A percentile compares a stretch with the other conserved stretches of the same genome.
Evolutionary conservation across 495 filamentous ascomycete species (phyloP).

Genomic region (Hypomontagnella monticulosa): DNA sequence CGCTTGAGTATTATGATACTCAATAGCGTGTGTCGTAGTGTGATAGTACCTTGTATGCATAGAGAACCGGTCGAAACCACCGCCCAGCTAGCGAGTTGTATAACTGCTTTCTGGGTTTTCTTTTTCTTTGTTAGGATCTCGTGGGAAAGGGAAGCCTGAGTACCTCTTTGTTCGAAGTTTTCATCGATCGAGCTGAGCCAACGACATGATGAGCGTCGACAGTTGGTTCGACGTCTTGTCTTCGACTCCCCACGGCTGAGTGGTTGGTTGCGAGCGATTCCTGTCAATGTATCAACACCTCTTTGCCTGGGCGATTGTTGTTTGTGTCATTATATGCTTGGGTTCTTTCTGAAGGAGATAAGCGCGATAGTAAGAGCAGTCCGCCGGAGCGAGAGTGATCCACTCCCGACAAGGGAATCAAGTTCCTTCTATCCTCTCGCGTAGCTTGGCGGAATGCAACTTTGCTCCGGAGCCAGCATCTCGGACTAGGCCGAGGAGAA

Average conservation of each 20-base stretch:
- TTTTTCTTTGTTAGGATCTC: conserved; percentile 31
- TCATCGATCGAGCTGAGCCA: conserved; percentile 37
- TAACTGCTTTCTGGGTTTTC: conserved; percentile 14
- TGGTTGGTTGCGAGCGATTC: neutral
- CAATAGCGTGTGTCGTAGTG: neutral
- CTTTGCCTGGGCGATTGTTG: neutral
- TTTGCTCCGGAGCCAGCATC: conserved; percentile 65
- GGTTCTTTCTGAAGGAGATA: conserved; percentile 66
- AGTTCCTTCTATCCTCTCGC: conserved; percentile 13
- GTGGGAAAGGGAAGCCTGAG: conserved; percentile 31
- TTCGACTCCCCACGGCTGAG: conserved; percentile 6
- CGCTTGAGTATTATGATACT: conserved; percentile 3
- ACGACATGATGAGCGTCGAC: conserved; percentile 27
- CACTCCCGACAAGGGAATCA: neutral
- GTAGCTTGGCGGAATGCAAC: conserved; percentile 51
- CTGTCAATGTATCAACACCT: neutral
- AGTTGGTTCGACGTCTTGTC: conserved; percentile 29
- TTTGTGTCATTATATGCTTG: conserved; percentile 42
- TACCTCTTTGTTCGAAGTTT: conserved; percentile 34
- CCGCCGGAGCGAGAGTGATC: conserved; percentile 43
- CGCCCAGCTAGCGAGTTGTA: conserved; percentile 10
- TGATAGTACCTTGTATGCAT: conserved; percentile 7
- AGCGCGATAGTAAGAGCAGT: conserved; percentile 65
- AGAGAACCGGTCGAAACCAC: conserved; percentile 13
- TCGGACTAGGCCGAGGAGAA: conserved; percentile 63